Evolutionary conservation across 306 rosid species (phyloP).

Genomic region (Mimosa pudica): DNA sequence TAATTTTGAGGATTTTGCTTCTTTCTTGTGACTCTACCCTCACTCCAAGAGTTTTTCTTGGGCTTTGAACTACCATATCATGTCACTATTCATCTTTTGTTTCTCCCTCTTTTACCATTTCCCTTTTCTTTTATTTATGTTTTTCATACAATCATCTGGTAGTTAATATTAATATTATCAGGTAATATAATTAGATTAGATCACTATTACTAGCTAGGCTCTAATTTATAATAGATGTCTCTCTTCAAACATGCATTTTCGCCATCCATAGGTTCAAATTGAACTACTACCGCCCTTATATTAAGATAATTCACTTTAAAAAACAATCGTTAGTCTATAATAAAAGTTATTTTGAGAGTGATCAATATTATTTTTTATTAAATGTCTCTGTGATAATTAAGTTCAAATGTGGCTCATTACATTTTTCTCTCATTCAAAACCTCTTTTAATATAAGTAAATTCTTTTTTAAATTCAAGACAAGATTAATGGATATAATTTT

Average conservation of each 20-base stretch:
- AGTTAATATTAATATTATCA: background rate
- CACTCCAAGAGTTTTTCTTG: constrained; percentile 67
- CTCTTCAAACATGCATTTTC: too few species aligned
- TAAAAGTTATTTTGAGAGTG: too few species aligned
- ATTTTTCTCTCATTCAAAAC: too few species aligned
- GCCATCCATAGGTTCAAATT: background rate
- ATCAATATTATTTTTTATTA: too few species aligned
- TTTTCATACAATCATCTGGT: background rate
- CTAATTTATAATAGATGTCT: too few species aligned
- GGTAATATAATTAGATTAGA: background rate
- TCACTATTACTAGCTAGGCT: background rate
- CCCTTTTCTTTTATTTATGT: constrained; percentile 22
- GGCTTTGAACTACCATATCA: constrained; percentile 38
- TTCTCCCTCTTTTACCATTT: constrained; percentile 43
- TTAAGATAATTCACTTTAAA: background rate
- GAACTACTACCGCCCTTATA: background rate
- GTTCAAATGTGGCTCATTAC: too few species aligned
- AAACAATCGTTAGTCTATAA: too few species aligned
- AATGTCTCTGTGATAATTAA: too few species aligned
- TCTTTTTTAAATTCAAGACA: too few species aligned
- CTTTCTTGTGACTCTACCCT: constrained; percentile 49
- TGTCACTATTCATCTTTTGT: constrained; percentile 22
- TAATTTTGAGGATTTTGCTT: constrained; percentile 73
- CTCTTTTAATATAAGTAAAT: too few species aligned
- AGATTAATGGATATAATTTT: too few species aligned